Conservation (phyloP, 2,329 filamentous ascomycete species). For the Falciphora oryzae region DNA sequence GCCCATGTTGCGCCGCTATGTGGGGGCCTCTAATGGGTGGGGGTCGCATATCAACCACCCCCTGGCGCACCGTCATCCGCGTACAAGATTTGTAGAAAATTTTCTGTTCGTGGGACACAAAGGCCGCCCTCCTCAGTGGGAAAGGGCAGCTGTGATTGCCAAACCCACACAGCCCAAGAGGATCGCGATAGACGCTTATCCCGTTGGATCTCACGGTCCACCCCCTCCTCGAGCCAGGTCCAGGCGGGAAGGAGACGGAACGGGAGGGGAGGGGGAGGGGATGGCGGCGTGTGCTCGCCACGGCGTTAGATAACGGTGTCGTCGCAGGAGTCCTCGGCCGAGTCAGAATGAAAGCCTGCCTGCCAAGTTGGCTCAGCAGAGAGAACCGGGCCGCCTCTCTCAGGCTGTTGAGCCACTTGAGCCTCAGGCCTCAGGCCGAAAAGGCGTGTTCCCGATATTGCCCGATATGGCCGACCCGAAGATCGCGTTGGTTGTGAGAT, state of each 20-base stretch:
- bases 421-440: slow-evolving; percentile 4
- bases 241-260: background rate
- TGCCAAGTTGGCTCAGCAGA: background rate
- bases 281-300: background rate
- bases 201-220: background rate
- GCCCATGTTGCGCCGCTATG: slow-evolving; percentile 15
- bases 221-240: too few species aligned
- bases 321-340: slow-evolving; percentile 14
- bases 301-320: background rate
- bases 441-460: slow-evolving; percentile 8
- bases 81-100: background rate
- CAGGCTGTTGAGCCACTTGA: background rate
- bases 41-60: slow-evolving; percentile 12
- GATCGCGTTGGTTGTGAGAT: background rate
- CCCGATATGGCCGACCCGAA: slow-evolving; percentile 7
- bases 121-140: background rate
- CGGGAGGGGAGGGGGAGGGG: too few species aligned
- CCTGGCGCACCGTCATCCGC: background rate
- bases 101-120: slow-evolving; percentile 1
- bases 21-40: slow-evolving; percentile 19
- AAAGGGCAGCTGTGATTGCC: background rate
- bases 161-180: background rate
- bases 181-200: background rate
- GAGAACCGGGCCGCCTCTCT: background rate
- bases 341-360: slow-evolving; percentile 9